A percentile compares a stretch with the other conserved stretches of the same genome.
Evolutionary conservation across 257 asterid species (phyloP).

Genomic region (Solanum medicagineum): DNA sequence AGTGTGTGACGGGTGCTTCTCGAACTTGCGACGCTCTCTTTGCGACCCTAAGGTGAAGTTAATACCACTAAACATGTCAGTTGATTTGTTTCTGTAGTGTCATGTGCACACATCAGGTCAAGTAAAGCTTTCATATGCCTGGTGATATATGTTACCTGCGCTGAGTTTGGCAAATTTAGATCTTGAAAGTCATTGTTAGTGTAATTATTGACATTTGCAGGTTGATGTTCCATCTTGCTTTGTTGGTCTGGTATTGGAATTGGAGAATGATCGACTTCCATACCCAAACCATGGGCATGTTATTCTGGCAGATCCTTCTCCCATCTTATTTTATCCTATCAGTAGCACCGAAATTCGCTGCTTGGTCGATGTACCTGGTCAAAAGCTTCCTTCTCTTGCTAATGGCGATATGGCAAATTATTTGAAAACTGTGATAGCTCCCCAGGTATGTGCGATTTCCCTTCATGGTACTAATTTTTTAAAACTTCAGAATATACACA

Average conservation of each 20-base stretch:
- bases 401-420: constrained; percentile 43
- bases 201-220: constrained; percentile 9
- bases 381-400: constrained; percentile 42
- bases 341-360: constrained; percentile 38
- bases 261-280: constrained; percentile 40
- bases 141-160: background rate
- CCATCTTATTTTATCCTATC: constrained; percentile 40
- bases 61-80: background rate
- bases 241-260: constrained; percentile 26
- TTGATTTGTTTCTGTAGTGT: background rate
- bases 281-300: constrained; percentile 43
- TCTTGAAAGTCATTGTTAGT: background rate
- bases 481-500: background rate
- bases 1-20: constrained; percentile 49
- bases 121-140: background rate
- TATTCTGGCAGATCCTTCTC: constrained; percentile 42
- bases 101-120: background rate
- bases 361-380: constrained; percentile 45
- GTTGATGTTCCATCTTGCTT: constrained; percentile 41
- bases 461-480: background rate
- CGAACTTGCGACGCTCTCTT: constrained; percentile 44
- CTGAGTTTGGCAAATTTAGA: background rate
- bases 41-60: constrained; percentile 31
- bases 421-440: constrained; percentile 33
- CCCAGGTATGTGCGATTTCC: constrained; percentile 22